Percentiles rank a stretch among this genome's conserved stretches.
Evolutionary conservation across 2,329 filamentous ascomycete genomes (phyloP).

Genomic region (Fusarium mangiferae): DNA sequence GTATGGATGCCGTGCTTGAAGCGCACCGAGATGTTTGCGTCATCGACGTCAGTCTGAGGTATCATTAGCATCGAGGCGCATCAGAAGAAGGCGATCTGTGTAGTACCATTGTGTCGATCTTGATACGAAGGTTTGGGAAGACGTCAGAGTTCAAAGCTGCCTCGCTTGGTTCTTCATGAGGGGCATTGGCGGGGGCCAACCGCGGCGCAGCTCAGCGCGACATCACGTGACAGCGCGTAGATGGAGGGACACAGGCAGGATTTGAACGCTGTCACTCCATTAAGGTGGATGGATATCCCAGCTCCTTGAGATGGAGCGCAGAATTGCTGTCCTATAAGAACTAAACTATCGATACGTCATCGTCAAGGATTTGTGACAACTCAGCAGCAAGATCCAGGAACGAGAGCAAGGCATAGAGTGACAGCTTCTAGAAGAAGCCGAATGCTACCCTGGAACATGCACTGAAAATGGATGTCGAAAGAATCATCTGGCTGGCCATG

Average conservation of each 20-base stretch:
- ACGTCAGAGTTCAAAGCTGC: conserved; percentile 1
- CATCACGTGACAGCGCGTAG: conserved; percentile 34
- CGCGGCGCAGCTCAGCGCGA: conserved; percentile 9
- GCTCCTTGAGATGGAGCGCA: neutral
- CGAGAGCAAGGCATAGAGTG: neutral
- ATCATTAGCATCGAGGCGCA: neutral
- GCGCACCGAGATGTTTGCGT: conserved; percentile 71
- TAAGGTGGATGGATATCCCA: neutral
- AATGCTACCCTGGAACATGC: neutral
- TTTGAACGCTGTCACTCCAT: neutral
- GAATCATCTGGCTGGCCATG: neutral
- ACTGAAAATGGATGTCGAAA: neutral
- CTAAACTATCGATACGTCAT: conserved; percentile 4
- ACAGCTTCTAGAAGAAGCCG: neutral
- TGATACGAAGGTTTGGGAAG: neutral
- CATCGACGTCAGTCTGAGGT: conserved; percentile 48
- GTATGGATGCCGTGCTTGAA: conserved; percentile 80
- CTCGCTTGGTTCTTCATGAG: conserved; percentile 6
- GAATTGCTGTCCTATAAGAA: neutral
- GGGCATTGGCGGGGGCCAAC: conserved; percentile 5
- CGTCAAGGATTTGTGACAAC: neutral
- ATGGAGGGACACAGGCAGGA: neutral
- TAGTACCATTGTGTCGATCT: conserved; percentile 33
- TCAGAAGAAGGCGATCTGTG: neutral
- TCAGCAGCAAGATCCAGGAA: conserved; percentile 2